Percentiles rank a stretch among this genome's conserved stretches.
Conservation (phyloP, 768 basidiomycete genomes). For the Rubroboletus pulcherrimus region DNA sequence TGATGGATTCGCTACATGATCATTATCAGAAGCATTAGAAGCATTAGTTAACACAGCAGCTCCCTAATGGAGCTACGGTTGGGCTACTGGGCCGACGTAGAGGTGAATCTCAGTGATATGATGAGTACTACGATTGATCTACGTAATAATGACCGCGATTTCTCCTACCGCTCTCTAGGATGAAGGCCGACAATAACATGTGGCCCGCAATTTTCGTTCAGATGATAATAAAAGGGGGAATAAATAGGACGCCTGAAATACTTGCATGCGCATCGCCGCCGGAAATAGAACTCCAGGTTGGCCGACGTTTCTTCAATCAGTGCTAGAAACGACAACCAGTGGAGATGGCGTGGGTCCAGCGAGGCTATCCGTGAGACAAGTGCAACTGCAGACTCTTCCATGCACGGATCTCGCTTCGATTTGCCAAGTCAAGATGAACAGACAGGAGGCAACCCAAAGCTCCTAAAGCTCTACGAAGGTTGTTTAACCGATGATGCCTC, state of each 20-base stretch:
- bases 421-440: too few relatives aligned
- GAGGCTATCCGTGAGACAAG: not conserved
- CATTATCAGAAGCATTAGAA: too few relatives aligned
- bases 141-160: not conserved
- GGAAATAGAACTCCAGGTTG: not conserved
- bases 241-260: not conserved
- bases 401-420: too few relatives aligned
- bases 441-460: too few relatives aligned
- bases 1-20: too few relatives aligned
- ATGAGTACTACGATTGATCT: not conserved
- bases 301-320: not conserved
- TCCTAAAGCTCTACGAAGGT: too few relatives aligned
- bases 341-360: too few relatives aligned
- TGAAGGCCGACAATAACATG: slow-evolving; percentile 10
- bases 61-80: too few relatives aligned
- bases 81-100: not conserved
- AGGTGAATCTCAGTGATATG: not conserved
- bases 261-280: too few relatives aligned
- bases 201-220: not conserved
- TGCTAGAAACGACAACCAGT: not conserved
- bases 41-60: too few relatives aligned
- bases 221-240: too few relatives aligned
- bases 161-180: slow-evolving; percentile 1
- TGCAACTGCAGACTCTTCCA: too few relatives aligned
- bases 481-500: not conserved